These are phyloP conservation scores for Trichoderma semiorbis DNA, from an alignment of 2,329 filamentous ascomycete species.

Conservation along the genomic window DNA sequence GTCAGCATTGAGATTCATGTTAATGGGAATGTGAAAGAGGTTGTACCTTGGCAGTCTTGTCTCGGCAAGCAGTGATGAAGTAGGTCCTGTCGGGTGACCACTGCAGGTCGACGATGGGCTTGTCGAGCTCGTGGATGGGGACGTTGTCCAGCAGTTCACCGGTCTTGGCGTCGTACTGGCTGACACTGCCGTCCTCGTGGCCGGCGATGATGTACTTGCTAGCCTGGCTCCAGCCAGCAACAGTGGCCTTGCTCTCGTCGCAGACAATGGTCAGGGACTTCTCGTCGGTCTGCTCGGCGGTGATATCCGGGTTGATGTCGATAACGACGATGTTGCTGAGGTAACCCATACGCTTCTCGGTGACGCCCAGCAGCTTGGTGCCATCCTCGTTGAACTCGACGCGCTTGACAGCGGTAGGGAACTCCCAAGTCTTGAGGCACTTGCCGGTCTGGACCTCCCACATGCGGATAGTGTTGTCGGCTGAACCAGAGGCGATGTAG, in stretches of 20 bases:
- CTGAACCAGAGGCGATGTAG: slow-evolving; percentile 89
- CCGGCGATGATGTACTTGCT: slow-evolving; percentile 95
- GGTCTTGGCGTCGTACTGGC: slow-evolving; percentile 86
- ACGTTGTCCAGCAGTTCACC: slow-evolving; percentile 79
- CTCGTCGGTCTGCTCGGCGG: slow-evolving; percentile 82
- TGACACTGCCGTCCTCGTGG: slow-evolving; percentile 93
- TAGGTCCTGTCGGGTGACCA: slow-evolving; percentile 93
- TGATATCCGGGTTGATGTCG: slow-evolving; percentile 79
- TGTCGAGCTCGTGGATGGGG: slow-evolving; percentile 80
- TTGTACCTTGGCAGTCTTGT: slow-evolving; percentile 90
- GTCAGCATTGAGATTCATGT: neutral
- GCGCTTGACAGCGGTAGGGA: slow-evolving; percentile 93
- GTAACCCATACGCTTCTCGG: slow-evolving; percentile 97
- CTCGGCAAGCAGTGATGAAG: slow-evolving; percentile 97
- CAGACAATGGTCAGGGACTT: slow-evolving; percentile 83
- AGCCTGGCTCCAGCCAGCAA: slow-evolving; percentile 93
- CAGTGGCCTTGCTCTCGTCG: slow-evolving; percentile 93
- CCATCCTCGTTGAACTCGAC: slow-evolving; percentile 97
- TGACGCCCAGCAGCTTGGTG: slow-evolving; percentile 84
- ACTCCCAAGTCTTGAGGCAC: slow-evolving; percentile 96
- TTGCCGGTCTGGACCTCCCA: slow-evolving; percentile 95
- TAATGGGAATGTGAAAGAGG: neutral
- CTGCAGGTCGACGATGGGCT: slow-evolving; percentile 86
- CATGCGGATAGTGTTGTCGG: slow-evolving; percentile 95
- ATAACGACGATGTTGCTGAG: slow-evolving; percentile 91